phyloP scores from a whole-genome alignment of 176 grass and related monocot species.

The Metroxylon sagu region DNA sequence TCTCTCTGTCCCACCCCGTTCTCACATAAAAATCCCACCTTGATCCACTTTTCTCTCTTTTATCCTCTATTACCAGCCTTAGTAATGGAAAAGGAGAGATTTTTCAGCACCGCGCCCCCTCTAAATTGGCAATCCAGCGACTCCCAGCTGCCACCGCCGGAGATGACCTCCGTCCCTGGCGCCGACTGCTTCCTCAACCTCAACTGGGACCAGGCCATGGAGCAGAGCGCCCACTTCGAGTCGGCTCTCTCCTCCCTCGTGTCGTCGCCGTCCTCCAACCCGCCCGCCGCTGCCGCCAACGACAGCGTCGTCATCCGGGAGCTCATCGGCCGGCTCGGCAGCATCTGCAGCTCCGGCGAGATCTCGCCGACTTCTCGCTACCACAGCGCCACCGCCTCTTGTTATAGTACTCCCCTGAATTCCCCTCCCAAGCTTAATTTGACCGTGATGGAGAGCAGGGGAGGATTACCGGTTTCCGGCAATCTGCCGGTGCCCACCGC shows the following conservation, averaged over 20 bases:
- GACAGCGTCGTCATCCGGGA: conserved; percentile 38
- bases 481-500: neutral
- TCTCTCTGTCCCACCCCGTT: neutral
- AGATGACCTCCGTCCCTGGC: neutral
- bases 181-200: conserved; percentile 12
- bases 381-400: conserved; percentile 37
- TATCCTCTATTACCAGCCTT: neutral
- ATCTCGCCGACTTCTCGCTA: conserved; percentile 2
- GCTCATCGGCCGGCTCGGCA: conserved; percentile 55
- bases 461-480: neutral
- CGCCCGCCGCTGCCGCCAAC: neutral
- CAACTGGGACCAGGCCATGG: conserved; percentile 11
- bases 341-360: conserved; percentile 45
- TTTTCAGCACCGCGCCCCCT: conserved; percentile 8
- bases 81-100: conserved; percentile 32
- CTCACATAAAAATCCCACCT: neutral
- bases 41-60: neutral
- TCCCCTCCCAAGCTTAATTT: conserved; percentile 34
- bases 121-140: conserved; percentile 2
- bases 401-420: conserved; percentile 55
- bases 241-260: conserved; percentile 58
- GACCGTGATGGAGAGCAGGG: neutral
- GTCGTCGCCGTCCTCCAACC: conserved; percentile 32
- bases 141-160: neutral
- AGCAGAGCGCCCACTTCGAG: conserved; percentile 28